phyloP scores from a whole-genome alignment of 2,329 filamentous ascomycete genomes.

The Ophiostoma montium region DNA sequence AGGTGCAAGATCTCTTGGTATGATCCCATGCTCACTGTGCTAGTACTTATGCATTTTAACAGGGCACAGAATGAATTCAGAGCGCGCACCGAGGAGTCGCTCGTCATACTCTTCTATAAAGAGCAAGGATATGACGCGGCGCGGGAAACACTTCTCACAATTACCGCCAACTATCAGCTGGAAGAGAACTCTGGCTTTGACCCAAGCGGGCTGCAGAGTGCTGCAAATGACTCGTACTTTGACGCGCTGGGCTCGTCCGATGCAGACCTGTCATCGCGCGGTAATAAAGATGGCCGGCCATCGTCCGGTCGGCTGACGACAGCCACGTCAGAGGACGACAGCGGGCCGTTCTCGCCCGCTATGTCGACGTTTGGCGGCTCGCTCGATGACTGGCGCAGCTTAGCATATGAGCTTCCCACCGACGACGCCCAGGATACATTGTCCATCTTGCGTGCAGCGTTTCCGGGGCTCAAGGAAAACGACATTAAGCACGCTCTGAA shows the following conservation, averaged over 20 bases:
- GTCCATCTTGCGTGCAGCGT: slow-evolving; percentile 51
- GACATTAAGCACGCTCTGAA: slow-evolving; percentile 54
- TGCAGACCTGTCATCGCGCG: not conserved
- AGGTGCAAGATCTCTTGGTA: slow-evolving; percentile 4
- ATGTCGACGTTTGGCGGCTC: not conserved
- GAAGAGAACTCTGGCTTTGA: slow-evolving; percentile 70
- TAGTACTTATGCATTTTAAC: not conserved
- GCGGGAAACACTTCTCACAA: slow-evolving; percentile 43
- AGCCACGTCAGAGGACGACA: not conserved
- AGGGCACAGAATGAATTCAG: slow-evolving; percentile 50
- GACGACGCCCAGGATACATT: slow-evolving; percentile 18
- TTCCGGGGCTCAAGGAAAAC: slow-evolving; percentile 51
- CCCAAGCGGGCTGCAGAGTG: slow-evolving; percentile 45
- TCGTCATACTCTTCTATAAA: slow-evolving; percentile 59
- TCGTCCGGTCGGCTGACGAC: not conserved
- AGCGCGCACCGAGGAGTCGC: slow-evolving; percentile 60
- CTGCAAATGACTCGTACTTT: not conserved
- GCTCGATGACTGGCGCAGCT: slow-evolving; percentile 17
- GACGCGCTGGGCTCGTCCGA: not conserved
- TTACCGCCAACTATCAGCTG: slow-evolving; percentile 48
- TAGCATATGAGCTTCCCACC: slow-evolving; percentile 36
- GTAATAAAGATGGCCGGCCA: not conserved
- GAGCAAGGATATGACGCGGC: slow-evolving; percentile 53
- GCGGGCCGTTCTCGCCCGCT: not conserved
- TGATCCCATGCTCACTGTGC: not conserved